A percentile compares a stretch with the other conserved stretches of the same genome.
These are phyloP conservation scores for Neonectria faginata DNA, from an alignment of 2,329 filamentous ascomycete genomes.

Conservation along the genomic window DNA sequence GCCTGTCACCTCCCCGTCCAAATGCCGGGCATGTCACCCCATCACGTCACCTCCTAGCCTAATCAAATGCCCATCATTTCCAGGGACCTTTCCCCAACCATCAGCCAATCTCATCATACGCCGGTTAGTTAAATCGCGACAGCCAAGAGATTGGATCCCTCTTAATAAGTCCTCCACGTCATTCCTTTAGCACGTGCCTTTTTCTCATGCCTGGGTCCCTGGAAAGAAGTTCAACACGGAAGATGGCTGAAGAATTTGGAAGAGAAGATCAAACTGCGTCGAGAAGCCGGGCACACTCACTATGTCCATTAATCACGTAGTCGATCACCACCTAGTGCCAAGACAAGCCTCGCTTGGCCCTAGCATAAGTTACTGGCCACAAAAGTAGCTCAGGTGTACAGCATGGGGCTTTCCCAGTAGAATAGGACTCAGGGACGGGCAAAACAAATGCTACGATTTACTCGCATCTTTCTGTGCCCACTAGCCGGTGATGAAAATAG, in stretches of 20 bases:
- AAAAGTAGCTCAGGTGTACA: too few relatives aligned
- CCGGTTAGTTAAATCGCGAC: neutral
- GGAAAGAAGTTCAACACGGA: neutral
- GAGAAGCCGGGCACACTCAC: neutral
- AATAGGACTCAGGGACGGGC: neutral
- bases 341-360: too few relatives aligned
- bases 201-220: neutral
- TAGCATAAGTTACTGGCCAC: too few relatives aligned
- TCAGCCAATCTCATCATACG: constrained; percentile 8
- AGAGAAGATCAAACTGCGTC: too few relatives aligned
- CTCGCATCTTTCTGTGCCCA: neutral
- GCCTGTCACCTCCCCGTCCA: constrained; percentile 2
- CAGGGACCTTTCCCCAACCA: constrained; percentile 4
- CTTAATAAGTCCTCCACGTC: too few relatives aligned
- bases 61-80: constrained; percentile 9
- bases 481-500: too few relatives aligned
- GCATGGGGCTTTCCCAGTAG: too few relatives aligned
- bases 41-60: constrained; percentile 14
- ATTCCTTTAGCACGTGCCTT: neutral
- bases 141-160: neutral
- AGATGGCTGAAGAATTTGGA: too few relatives aligned
- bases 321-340: too few relatives aligned
- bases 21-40: constrained; percentile 2
- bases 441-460: neutral
- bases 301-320: too few relatives aligned